Conservation (phyloP, 2,329 filamentous ascomycete species). For the Purpureocillium takamizusanense region DNA sequence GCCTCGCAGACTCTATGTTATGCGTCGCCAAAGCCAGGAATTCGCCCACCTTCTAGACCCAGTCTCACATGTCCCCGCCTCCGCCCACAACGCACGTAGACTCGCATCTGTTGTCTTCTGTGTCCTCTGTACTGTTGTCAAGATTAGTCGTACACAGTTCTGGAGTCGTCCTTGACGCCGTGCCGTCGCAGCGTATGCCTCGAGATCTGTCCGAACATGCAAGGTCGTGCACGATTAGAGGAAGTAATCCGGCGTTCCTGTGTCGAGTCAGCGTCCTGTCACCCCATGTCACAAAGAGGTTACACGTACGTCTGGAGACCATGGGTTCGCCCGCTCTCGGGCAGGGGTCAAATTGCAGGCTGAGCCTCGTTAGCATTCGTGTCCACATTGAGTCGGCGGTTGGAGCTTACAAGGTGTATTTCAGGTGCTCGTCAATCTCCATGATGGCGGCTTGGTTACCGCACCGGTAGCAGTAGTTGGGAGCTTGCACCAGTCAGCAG, state of each 20-base stretch:
- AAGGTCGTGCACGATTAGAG: conserved; percentile 48
- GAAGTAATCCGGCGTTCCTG: conserved; percentile 94
- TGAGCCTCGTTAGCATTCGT: conserved; percentile 30
- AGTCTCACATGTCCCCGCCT: background rate
- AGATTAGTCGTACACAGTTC: conserved; percentile 20
- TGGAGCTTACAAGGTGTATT: conserved; percentile 87
- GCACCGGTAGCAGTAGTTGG: conserved; percentile 97
- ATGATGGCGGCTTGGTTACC: conserved; percentile 99
- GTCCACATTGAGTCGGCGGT: conserved; percentile 15
- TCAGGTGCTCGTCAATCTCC: conserved; percentile 98
- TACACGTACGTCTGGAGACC: conserved; percentile 75
- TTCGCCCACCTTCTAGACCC: background rate
- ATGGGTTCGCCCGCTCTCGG: conserved; percentile 95
- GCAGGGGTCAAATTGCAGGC: conserved; percentile 98
- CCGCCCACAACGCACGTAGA: conserved; percentile 5
- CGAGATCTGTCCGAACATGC: background rate
- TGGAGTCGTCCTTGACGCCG: conserved; percentile 9
- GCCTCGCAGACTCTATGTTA: conserved; percentile 13
- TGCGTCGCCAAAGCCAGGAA: background rate
- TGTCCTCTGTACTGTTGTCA: conserved; percentile 10
- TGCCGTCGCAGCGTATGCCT: background rate
- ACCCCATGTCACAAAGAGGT: background rate
- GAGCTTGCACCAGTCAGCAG: conserved; percentile 38
- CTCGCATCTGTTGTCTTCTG: conserved; percentile 7
- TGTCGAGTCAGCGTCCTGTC: too few species aligned